Evolutionary conservation across 129 eudicot genomes (phyloP).

Genomic region (Lactuca sativa): DNA sequence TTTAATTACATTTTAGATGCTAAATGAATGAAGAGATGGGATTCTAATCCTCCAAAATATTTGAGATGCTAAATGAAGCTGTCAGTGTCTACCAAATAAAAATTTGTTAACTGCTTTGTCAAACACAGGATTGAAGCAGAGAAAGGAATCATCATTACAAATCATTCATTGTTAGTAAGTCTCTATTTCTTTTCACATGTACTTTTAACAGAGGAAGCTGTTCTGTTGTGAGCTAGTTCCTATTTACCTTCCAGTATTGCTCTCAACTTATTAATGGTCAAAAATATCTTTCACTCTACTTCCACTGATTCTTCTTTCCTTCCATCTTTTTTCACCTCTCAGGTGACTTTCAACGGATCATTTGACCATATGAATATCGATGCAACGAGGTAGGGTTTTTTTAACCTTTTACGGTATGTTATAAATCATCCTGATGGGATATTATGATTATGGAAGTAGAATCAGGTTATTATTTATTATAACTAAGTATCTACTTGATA

Average conservation of each 20-base stretch:
- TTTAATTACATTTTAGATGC: background rate
- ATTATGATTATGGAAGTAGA: conserved; percentile 7
- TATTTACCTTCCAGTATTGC: conserved; percentile 1
- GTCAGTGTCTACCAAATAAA: background rate
- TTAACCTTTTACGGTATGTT: background rate
- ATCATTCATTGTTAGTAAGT: conserved; percentile 78
- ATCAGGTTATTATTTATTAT: conserved; percentile 5
- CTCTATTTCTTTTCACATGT: conserved; percentile 7
- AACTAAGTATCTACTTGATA: conserved; percentile 22
- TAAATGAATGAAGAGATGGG: background rate
- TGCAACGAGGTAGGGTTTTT: conserved; percentile 73
- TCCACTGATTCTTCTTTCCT: conserved; percentile 12
- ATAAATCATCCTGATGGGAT: no score
- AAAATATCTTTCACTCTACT: background rate
- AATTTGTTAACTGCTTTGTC: conserved; percentile 18
- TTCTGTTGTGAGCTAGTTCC: conserved; percentile 19
- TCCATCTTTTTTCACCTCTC: conserved; percentile 28
- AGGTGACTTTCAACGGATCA: conserved; percentile 99
- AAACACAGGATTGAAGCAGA: conserved; percentile 90
- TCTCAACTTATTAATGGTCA: background rate
- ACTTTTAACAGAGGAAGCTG: conserved; percentile 8
- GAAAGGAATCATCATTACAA: conserved; percentile 87
- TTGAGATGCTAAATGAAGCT: background rate
- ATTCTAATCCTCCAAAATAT: background rate
- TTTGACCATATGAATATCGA: conserved; percentile 98